Conservation (phyloP, 139 green algal genomes). For the Chlorella vulgaris region DNA sequence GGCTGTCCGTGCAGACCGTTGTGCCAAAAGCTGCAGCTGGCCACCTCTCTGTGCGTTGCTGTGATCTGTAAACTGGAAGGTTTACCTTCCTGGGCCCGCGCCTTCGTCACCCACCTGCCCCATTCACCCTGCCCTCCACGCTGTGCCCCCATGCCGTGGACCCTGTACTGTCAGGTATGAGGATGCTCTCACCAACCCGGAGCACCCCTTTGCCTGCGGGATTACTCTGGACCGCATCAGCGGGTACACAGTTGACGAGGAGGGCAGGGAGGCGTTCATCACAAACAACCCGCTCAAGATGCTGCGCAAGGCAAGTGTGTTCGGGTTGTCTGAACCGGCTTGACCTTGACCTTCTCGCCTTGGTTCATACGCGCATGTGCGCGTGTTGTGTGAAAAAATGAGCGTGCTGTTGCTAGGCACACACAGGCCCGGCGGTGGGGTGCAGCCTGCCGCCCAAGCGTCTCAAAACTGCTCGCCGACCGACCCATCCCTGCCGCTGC, state of each 20-base stretch:
- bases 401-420: background rate
- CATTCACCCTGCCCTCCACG: too few relatives aligned
- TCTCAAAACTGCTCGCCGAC: background rate
- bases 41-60: too few relatives aligned
- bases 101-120: too few relatives aligned
- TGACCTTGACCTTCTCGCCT: too few relatives aligned
- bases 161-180: conserved; percentile 43
- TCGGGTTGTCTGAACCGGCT: background rate
- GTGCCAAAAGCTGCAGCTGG: too few relatives aligned
- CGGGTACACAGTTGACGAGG: conserved; percentile 87
- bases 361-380: too few relatives aligned
- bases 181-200: conserved; percentile 56
- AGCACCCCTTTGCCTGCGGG: conserved; percentile 69
- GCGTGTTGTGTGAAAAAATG: background rate
- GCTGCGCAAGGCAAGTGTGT: conserved; percentile 85
- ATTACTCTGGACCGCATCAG: conserved; percentile 80
- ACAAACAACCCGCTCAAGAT: conserved; percentile 70
- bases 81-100: too few relatives aligned
- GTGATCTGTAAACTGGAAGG: background rate
- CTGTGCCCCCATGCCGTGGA: background rate
- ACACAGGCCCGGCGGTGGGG: background rate
- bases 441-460: too few relatives aligned
- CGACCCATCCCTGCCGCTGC: background rate
- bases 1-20: too few relatives aligned
- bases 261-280: conserved; percentile 80